Conservation (phyloP, 495 filamentous ascomycete genomes). For the Cryomyces antarcticus region DNA sequence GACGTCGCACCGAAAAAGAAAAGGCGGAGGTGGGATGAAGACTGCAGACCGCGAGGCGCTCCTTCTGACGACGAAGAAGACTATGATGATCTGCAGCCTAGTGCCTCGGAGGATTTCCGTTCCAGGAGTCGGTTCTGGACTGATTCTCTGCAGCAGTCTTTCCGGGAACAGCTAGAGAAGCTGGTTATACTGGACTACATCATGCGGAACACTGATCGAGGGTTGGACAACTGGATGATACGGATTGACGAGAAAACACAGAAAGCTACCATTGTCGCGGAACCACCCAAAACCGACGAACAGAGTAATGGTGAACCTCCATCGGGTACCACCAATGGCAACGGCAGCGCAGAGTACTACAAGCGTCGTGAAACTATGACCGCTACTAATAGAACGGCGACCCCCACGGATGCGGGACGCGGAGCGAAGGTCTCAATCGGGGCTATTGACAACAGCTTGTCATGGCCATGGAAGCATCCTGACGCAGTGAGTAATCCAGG, state of each 20-base stretch:
- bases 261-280: slow-evolving; percentile 65
- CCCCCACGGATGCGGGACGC: slow-evolving; percentile 26
- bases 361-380: slow-evolving; percentile 68
- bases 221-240: slow-evolving; percentile 99
- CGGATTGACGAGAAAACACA: slow-evolving; percentile 72
- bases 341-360: slow-evolving; percentile 28
- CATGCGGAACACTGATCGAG: slow-evolving; percentile 96
- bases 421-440: slow-evolving; percentile 56
- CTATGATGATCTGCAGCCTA: slow-evolving; percentile 24
- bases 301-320: slow-evolving; percentile 20
- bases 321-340: neutral
- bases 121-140: slow-evolving; percentile 60
- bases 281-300: slow-evolving; percentile 49
- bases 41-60: slow-evolving; percentile 53
- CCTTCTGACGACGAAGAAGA: slow-evolving; percentile 55
- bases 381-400: slow-evolving; percentile 40
- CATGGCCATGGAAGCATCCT: slow-evolving; percentile 98
- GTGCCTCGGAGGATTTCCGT: slow-evolving; percentile 25
- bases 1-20: slow-evolving; percentile 50
- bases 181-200: slow-evolving; percentile 96
- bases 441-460: slow-evolving; percentile 93
- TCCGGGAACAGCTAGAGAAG: slow-evolving; percentile 90
- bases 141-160: slow-evolving; percentile 68
- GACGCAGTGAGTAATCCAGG: slow-evolving; percentile 44
- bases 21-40: slow-evolving; percentile 63